Evolutionary conservation across 179 eudicot species (phyloP).

Genomic region (Amaranthus tricolor): DNA sequence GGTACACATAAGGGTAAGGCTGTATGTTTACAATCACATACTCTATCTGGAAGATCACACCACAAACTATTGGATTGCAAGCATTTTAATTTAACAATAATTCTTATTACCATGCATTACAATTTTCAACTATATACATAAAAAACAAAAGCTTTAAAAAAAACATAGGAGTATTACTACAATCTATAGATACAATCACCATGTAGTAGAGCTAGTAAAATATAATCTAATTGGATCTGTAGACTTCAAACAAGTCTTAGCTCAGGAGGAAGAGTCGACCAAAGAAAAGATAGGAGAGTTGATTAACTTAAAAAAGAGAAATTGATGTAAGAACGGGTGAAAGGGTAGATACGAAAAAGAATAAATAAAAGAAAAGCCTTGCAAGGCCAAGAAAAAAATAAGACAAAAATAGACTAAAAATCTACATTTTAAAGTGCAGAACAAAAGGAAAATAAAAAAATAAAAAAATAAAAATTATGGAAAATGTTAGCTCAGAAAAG

Average conservation of each 20-base stretch:
- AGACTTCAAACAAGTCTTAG: background rate
- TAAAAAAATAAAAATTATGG: background rate
- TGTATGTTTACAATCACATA: no score
- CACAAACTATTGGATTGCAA: no score
- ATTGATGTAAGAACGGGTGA: no score
- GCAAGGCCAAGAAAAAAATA: slow-evolving; percentile 36
- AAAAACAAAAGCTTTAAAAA: no score
- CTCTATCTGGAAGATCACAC: no score
- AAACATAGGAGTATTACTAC: background rate
- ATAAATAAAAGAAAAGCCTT: slow-evolving; percentile 13
- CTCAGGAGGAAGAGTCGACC: slow-evolving; percentile 28
- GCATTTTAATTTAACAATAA: background rate
- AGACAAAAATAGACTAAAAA: background rate
- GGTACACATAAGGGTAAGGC: no score
- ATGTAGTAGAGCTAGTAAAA: background rate
- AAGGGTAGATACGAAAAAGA: background rate
- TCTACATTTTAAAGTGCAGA: background rate
- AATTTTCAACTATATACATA: background rate
- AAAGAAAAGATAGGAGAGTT: slow-evolving; percentile 5
- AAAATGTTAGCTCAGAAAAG: slow-evolving; percentile 15
- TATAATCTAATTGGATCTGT: background rate
- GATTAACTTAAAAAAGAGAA: background rate
- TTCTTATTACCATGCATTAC: background rate
- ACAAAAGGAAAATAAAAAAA: background rate
- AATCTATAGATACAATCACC: background rate